Evolutionary conservation across 1,284 basidiomycete species (phyloP), one percentile per base, ranked within the genome.

Genomic region (Paramarasmius palmivorus): DNA sequence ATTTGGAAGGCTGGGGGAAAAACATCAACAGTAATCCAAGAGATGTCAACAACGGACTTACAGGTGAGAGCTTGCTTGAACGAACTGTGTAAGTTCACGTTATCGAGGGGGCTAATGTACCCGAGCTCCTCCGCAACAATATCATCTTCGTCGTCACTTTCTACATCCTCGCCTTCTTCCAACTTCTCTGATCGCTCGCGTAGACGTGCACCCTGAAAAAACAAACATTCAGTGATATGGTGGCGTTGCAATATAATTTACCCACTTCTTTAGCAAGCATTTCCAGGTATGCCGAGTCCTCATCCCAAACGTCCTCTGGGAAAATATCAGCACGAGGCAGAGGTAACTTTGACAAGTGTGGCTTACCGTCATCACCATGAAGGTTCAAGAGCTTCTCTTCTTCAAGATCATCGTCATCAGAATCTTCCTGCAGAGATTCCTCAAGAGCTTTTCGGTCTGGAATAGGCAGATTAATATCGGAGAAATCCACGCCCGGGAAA

Each of bases 221-320:
- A 38, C 32, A 42, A 40, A 46, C 32, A 42, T 36, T 44, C 53
- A 49, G 25, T 25, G 17, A 48, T 17, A 40, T 25, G 56, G 49
- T 52, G 51, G 20, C 53, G 44, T n/a, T n/a, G 19, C 15, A 32
- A 10, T 32, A 40, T 26, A 54, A 23, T 49, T 35, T 35, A 63
- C 73, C 51, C 59, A 88, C 89, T 81, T 92, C 90, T 61, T 83
- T 83, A 8, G 90, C 90, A 38, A 92, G 77, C 78, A 90, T 76
- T 67, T 92, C 90, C 47, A 92, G 75, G 64, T 92, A 92, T 2
- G 85, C 87, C 2, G 89, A 90, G 60, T 92, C 90, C 56, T 90
- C 86, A 62, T 92, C 90, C 86, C 88, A 92, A 15, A 92, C 88
- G 64, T 92, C 90, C 61, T 86, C 86, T 84, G 60, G 26, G 23